Base-by-base conservation (phyloP, 2,329 filamentous ascomycete species). In the Aschersonia sp. region DNA sequence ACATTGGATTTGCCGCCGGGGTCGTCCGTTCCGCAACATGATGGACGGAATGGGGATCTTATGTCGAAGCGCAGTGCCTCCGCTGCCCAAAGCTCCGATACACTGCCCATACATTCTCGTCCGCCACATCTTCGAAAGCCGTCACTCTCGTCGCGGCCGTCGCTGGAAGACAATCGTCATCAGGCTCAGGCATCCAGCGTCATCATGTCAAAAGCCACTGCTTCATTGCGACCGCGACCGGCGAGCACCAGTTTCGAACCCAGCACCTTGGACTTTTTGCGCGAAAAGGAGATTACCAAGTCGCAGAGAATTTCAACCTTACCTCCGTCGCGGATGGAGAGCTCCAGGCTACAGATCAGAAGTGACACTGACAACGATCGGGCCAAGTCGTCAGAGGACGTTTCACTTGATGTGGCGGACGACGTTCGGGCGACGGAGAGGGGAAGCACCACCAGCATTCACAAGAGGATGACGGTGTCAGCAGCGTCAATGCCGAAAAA, bases 171-270 rank as follows among this genome's bases (percentile, higher is more conserved):
- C 14, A 56, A 42, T 50, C 58, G 42, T 51, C 55, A 41, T 50
- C 55, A 46, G 40, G 49, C 44, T n/a, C 47, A 52, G n/a, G 11
- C 45, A 9, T 44, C 43, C 9, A 57, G 63, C 33, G 49, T 56
- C 12, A 45, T 50, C 30, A 33, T 47, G 46, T 55, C 56, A 12
- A 11, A 11, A n/a, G 29, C 22, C 8, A 6, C 9, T 7, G 47
- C 56, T 40, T 56, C 52, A 14, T 52, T 56, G 5, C 79, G 82
- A 51, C 73, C 79, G 47, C 76, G 90, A 43, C 90, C 90, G 2
- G 72, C 79, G 1, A 96, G 89, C 61, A 85, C 86, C 35, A 87
- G 89, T 60, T 75, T 94, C 4, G 85, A 88, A 55, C 85, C 85
- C 0, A 88, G 84, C 58, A 71, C 63, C 5, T 52, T 92, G 46